These are phyloP conservation scores for Onygenales sp. DNA, from an alignment of 2,329 filamentous ascomycete genomes.

Conservation along the genomic window DNA sequence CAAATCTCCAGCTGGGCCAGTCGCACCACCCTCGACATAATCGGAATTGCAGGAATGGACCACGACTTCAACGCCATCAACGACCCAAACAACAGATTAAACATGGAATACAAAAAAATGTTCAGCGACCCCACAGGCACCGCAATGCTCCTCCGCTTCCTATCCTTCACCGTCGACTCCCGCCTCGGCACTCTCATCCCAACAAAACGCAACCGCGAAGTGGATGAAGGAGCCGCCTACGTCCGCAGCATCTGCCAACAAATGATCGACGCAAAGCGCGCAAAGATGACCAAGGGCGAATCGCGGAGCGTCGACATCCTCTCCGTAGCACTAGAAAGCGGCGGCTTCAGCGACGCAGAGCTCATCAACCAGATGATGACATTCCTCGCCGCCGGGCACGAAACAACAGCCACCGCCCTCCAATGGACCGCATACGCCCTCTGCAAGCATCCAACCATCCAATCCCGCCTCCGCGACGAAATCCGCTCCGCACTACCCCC, in stretches of 20 bases:
- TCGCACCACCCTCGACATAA: slow-evolving; percentile 64
- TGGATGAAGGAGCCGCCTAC: slow-evolving; percentile 45
- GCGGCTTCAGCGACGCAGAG: slow-evolving; percentile 66
- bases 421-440: slow-evolving; percentile 68
- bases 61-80: slow-evolving; percentile 59
- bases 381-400: slow-evolving; percentile 73
- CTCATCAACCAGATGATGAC: slow-evolving; percentile 88
- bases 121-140: slow-evolving; percentile 10
- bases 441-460: slow-evolving; percentile 55
- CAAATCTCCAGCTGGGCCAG: slow-evolving; percentile 56
- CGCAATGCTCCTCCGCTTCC: slow-evolving; percentile 23
- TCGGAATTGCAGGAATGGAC: slow-evolving; percentile 62
- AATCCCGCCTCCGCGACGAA: slow-evolving; percentile 59
- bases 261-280: slow-evolving; percentile 63
- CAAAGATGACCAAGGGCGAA: slow-evolving; percentile 39
- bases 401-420: slow-evolving; percentile 66
- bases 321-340: slow-evolving; percentile 67
- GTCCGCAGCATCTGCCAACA: slow-evolving; percentile 59
- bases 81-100: slow-evolving; percentile 52
- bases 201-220: slow-evolving; percentile 58
- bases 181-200: slow-evolving; percentile 57
- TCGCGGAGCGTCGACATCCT: slow-evolving; percentile 60
- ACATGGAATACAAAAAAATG: slow-evolving; percentile 24
- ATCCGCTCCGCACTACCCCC: slow-evolving; percentile 53
- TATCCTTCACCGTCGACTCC: slow-evolving; percentile 53